These are phyloP conservation scores for Rhodamnia argentea DNA, from an alignment of 345 rosid genomes.

Conservation along the genomic window DNA sequence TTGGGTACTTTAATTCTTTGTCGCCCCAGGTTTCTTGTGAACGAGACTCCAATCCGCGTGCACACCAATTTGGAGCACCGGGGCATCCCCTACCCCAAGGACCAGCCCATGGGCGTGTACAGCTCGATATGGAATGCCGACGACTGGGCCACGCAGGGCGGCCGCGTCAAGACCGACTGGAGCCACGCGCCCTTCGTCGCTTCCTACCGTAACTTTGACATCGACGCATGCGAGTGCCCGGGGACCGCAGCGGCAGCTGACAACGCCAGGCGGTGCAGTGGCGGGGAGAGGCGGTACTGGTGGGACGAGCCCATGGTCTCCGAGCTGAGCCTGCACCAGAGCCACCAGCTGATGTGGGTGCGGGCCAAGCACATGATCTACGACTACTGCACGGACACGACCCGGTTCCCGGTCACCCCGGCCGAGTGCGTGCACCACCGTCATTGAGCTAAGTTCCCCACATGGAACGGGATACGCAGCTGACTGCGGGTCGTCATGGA, in stretches of 20 bases:
- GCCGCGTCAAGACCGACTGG: slow-evolving; percentile 93
- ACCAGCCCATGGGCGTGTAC: slow-evolving; percentile 94
- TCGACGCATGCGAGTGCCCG: slow-evolving; percentile 72
- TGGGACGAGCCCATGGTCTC: slow-evolving; percentile 86
- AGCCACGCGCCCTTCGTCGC: slow-evolving; percentile 87
- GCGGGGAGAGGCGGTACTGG: slow-evolving; percentile 55
- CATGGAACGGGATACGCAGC: background rate
- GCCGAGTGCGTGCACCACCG: slow-evolving; percentile 89
- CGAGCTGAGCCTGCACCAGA: slow-evolving; percentile 75
- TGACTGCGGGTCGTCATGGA: background rate
- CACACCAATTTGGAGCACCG: slow-evolving; percentile 81
- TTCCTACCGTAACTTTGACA: slow-evolving; percentile 68
- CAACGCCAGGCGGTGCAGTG: slow-evolving; percentile 46
- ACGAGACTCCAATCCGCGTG: slow-evolving; percentile 70
- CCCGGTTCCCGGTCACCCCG: slow-evolving; percentile 75
- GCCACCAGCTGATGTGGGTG: slow-evolving; percentile 94
- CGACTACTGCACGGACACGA: slow-evolving; percentile 67
- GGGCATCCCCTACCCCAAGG: slow-evolving; percentile 86
- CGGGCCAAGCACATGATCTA: slow-evolving; percentile 82
- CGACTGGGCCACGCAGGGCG: slow-evolving; percentile 99
- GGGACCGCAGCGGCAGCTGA: slow-evolving; percentile 29
- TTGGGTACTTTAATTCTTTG: background rate
- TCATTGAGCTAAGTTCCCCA: slow-evolving; percentile 18
- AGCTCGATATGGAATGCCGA: slow-evolving; percentile 99
- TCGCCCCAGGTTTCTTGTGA: slow-evolving; percentile 64